phyloP scores from a whole-genome alignment of 2,329 filamentous ascomycete species.

The Epichloe gansuensis region DNA sequence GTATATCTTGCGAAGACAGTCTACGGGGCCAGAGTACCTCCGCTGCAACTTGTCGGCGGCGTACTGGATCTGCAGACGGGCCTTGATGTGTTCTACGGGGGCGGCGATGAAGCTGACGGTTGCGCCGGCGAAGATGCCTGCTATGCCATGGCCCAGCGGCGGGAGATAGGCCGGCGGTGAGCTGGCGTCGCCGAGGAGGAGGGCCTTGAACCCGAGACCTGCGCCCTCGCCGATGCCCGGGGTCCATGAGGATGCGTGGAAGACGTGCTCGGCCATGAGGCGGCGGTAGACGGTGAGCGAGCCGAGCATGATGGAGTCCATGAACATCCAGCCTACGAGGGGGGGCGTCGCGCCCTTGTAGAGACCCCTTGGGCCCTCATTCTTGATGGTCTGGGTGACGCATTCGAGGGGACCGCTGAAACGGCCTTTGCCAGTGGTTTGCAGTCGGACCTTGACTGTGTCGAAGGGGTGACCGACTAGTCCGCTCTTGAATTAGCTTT shows the following conservation, averaged over 20 bases:
- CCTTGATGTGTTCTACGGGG: slow-evolving; percentile 91
- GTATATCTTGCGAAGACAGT: slow-evolving; percentile 63
- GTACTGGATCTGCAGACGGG: slow-evolving; percentile 89
- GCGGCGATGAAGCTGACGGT: slow-evolving; percentile 90
- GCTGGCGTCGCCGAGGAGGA: not conserved
- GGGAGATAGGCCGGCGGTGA: slow-evolving; percentile 42
- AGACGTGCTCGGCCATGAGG: slow-evolving; percentile 68
- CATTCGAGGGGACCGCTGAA: slow-evolving; percentile 84
- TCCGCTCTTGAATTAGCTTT: too few species aligned
- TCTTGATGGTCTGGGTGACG: slow-evolving; percentile 66
- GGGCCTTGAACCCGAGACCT: slow-evolving; percentile 8
- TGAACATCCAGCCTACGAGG: slow-evolving; percentile 94
- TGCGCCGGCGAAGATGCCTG: slow-evolving; percentile 72
- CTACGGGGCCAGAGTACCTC: slow-evolving; percentile 74
- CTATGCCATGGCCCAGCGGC: slow-evolving; percentile 69
- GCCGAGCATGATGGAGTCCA: slow-evolving; percentile 86
- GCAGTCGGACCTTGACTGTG: slow-evolving; percentile 90
- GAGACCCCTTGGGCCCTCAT: slow-evolving; percentile 72
- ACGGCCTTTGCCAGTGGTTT: slow-evolving; percentile 64
- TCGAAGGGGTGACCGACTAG: slow-evolving; percentile 68
- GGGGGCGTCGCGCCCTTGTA: slow-evolving; percentile 86
- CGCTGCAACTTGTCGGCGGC: slow-evolving; percentile 63
- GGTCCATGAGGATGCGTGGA: slow-evolving; percentile 34
- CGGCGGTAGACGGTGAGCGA: slow-evolving; percentile 83
- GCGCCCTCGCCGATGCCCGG: slow-evolving; percentile 13